Percentiles rank a stretch among this genome's conserved stretches.
Evolutionary conservation across 2,329 filamentous ascomycete genomes (phyloP).

Genomic region (Alternaria rosae): DNA sequence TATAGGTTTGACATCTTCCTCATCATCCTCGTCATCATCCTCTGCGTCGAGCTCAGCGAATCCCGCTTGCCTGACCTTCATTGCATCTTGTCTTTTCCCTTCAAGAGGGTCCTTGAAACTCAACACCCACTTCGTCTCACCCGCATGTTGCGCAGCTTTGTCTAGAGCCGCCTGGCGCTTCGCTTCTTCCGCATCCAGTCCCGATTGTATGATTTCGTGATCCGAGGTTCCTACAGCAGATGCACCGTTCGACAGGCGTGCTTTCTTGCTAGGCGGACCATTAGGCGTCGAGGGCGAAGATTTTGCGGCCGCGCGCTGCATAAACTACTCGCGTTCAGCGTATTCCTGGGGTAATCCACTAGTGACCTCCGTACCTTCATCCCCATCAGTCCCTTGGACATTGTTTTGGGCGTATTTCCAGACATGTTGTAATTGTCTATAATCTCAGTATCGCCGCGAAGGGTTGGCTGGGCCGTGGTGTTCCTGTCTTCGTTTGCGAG

Average conservation of each 20-base stretch:
- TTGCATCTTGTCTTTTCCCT: slow-evolving; percentile 47
- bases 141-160: slow-evolving; percentile 66
- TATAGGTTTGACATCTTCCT: slow-evolving; percentile 36
- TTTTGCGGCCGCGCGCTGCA: slow-evolving; percentile 83
- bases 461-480: background rate
- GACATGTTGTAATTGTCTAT: slow-evolving; percentile 28
- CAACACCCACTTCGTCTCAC: slow-evolving; percentile 80
- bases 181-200: slow-evolving; percentile 71
- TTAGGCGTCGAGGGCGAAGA: slow-evolving; percentile 59
- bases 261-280: slow-evolving; percentile 68
- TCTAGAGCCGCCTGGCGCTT: slow-evolving; percentile 66
- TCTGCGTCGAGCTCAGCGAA: slow-evolving; percentile 61
- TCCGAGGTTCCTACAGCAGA: slow-evolving; percentile 53
- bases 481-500: slow-evolving; percentile 2
- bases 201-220: slow-evolving; percentile 67
- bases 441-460: background rate
- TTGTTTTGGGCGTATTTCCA: slow-evolving; percentile 61
- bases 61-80: slow-evolving; percentile 67
- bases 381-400: slow-evolving; percentile 87
- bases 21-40: slow-evolving; percentile 45
- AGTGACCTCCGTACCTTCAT: slow-evolving; percentile 70
- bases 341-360: background rate
- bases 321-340: slow-evolving; percentile 65
- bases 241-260: slow-evolving; percentile 61
- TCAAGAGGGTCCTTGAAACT: slow-evolving; percentile 60